Percentiles rank a stretch among this genome's conserved stretches.
Conservation (phyloP, 192 early-diverging fungal genomes). For the Podila verticillata region DNA sequence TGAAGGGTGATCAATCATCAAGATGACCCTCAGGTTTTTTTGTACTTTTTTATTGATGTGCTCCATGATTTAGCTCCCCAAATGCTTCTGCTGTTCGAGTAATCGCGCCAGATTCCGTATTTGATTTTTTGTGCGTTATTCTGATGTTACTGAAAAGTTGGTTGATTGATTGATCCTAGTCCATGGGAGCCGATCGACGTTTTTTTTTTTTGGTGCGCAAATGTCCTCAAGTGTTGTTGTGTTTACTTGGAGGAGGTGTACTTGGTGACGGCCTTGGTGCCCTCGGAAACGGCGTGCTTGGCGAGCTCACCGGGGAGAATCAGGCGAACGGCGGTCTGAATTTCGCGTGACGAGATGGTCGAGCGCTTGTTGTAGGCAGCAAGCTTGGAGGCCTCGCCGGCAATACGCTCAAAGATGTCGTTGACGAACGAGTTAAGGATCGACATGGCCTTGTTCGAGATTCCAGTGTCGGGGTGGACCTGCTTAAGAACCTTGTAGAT, state of each 20-base stretch:
- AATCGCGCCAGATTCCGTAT: no score
- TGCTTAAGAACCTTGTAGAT: slow-evolving; percentile 99
- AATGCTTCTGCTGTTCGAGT: no score
- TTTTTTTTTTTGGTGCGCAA: neutral
- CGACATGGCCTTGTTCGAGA: slow-evolving; percentile 98
- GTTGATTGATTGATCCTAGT: no score
- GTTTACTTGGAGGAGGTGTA: slow-evolving; percentile 85
- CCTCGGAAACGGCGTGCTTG: slow-evolving; percentile 97
- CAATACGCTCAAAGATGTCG: slow-evolving; percentile 98
- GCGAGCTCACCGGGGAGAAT: slow-evolving; percentile 84
- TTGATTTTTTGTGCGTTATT: no score
- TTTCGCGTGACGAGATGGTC: slow-evolving; percentile 96
- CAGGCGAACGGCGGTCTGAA: slow-evolving; percentile 82
- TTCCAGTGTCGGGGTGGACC: slow-evolving; percentile 96
- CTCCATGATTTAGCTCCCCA: no score
- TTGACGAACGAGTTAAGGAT: slow-evolving; percentile 98
- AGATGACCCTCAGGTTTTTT: no score
- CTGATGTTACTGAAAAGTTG: no score
- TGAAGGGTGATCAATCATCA: no score
- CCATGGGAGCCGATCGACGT: neutral
- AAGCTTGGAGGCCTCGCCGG: slow-evolving; percentile 84
- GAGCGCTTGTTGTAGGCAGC: slow-evolving; percentile 96
- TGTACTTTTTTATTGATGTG: no score
- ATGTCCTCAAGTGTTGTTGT: no score
- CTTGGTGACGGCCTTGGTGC: slow-evolving; percentile 98